Evolutionary conservation across 75 land plant species (phyloP).

Genomic region (Sequoia sempervirens): DNA sequence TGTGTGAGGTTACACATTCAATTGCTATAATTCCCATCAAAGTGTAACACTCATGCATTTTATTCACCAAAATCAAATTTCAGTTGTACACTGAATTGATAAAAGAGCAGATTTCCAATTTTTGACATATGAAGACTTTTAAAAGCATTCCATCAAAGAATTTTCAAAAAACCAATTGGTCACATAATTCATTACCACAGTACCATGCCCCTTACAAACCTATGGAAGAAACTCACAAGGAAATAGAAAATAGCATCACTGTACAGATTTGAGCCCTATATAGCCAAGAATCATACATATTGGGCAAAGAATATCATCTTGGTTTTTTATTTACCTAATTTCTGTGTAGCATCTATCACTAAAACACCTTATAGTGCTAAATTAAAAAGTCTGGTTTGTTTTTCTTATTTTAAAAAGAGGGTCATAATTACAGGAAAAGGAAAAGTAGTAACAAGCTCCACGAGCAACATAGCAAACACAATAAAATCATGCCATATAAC

Average conservation of each 20-base stretch:
- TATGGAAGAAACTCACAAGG: background rate
- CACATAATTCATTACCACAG: background rate
- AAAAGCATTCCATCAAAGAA: background rate
- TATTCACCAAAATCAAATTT: background rate
- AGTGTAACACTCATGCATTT: background rate
- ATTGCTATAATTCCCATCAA: background rate
- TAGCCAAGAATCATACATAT: background rate
- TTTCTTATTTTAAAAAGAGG: background rate
- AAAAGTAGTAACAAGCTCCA: background rate
- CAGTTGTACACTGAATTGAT: background rate
- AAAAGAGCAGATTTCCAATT: background rate
- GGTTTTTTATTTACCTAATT: background rate
- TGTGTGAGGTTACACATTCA: background rate
- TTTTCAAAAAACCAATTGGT: background rate
- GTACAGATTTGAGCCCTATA: background rate
- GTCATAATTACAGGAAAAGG: background rate
- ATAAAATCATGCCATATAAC: background rate
- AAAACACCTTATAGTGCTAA: background rate
- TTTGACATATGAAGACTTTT: background rate
- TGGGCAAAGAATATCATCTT: background rate
- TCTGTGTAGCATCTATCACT: background rate
- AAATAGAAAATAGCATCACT: background rate
- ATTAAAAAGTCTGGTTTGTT: background rate
- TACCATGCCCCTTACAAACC: background rate
- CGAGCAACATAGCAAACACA: background rate